These are phyloP conservation scores for Trichosporon sp. DNA, from an alignment of 1,284 basidiomycete species.

Conservation along the genomic window DNA sequence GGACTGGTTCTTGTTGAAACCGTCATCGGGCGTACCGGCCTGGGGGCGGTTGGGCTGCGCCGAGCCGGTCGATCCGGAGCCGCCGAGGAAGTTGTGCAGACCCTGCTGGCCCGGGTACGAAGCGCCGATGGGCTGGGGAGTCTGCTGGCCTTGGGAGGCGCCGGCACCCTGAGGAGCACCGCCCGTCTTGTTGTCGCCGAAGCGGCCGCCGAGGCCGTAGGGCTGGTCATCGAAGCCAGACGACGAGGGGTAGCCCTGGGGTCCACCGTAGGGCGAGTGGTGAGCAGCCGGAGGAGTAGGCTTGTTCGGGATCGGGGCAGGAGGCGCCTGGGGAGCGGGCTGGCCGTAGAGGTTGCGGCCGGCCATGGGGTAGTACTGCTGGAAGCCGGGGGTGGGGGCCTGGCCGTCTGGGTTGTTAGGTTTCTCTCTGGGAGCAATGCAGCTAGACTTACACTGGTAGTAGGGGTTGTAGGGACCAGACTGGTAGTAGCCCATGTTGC, in stretches of 20 bases:
- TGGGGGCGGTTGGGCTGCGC: slow-evolving; percentile 39
- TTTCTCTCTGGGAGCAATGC: slow-evolving; percentile 13
- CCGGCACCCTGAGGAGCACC: slow-evolving; percentile 28
- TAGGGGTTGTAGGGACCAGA: slow-evolving; percentile 58
- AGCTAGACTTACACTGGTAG: slow-evolving; percentile 52
- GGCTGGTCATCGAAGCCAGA: slow-evolving; percentile 48
- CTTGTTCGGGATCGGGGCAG: slow-evolving; percentile 51
- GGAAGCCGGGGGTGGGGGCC: slow-evolving; percentile 54
- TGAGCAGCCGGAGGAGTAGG: slow-evolving; percentile 39
- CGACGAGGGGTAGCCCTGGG: slow-evolving; percentile 46
- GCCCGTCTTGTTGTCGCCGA: slow-evolving; percentile 40
- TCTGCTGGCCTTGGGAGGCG: slow-evolving; percentile 32
- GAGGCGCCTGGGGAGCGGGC: slow-evolving; percentile 48
- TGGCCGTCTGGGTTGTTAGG: slow-evolving; percentile 48
- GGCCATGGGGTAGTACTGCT: slow-evolving; percentile 56
- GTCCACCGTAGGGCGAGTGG: slow-evolving; percentile 54
- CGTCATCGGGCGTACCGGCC: slow-evolving; percentile 49
- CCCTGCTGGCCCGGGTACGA: slow-evolving; percentile 36
- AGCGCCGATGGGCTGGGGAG: slow-evolving; percentile 31
- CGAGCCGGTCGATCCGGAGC: slow-evolving; percentile 30
- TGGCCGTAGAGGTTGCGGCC: slow-evolving; percentile 53
- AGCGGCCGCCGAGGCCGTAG: slow-evolving; percentile 46
- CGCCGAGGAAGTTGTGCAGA: slow-evolving; percentile 47
- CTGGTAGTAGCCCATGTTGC: slow-evolving; percentile 56
- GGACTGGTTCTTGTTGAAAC: slow-evolving; percentile 42